Conservation (phyloP, 305 asterid genomes). For the Coffea humblotiana region DNA sequence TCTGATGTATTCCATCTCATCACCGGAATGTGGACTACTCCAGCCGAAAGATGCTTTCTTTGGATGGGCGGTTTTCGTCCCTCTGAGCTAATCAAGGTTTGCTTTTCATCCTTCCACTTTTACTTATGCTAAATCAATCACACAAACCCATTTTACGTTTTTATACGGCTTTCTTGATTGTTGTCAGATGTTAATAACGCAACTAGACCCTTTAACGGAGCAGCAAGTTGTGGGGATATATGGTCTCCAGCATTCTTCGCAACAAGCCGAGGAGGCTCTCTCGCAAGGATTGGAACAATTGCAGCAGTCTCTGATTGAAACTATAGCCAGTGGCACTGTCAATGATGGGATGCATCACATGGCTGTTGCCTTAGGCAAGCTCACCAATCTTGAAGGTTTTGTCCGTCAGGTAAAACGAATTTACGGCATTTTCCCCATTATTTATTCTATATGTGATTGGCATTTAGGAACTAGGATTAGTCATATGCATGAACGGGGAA, state of each 20-base stretch:
- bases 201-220: constrained; percentile 87
- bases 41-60: constrained; percentile 88
- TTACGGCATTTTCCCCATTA: not conserved
- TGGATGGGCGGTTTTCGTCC: constrained; percentile 98
- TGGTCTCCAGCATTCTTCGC: constrained; percentile 85
- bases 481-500: not conserved
- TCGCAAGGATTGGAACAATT: constrained; percentile 86
- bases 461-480: not conserved
- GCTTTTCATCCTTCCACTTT: not conserved
- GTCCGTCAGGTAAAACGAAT: constrained; percentile 66
- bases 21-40: constrained; percentile 89
- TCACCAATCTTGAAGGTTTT: constrained; percentile 87
- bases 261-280: constrained; percentile 94
- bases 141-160: not conserved
- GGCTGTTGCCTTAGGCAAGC: constrained; percentile 85
- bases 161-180: not conserved
- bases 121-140: not conserved
- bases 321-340: constrained; percentile 53
- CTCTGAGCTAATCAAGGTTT: constrained; percentile 86
- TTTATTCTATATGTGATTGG: not conserved
- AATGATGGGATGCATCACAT: constrained; percentile 81
- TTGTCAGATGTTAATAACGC: constrained; percentile 65
- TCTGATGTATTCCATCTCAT: constrained; percentile 86
- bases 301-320: constrained; percentile 72
- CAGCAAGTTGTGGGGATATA: constrained; percentile 86